Evolutionary conservation across 225 moss, liverwort and hornwort species (phyloP), one percentile per base, ranked within the genome.

Genomic region (Sphagnum contortum): DNA sequence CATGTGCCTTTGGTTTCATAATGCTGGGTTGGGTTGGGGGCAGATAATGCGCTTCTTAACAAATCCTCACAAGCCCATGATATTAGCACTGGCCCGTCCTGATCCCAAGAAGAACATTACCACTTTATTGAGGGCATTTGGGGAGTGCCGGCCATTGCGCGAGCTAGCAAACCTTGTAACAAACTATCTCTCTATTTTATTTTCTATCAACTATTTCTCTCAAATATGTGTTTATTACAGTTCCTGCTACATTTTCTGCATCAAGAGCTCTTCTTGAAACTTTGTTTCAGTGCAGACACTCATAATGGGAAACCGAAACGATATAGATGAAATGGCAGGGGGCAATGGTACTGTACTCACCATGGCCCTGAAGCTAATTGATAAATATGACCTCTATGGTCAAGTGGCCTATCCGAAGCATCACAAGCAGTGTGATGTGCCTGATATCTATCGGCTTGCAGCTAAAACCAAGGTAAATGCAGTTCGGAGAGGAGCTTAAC

Each of bases 351-450:
- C 63, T 47, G 87, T 87, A 50, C 72, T 87, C 3, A n/a, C 73
- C 45, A 66, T 72, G 64, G 65, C 69, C 3, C 48, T 87, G 75
- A 80, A 80, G 69, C 62, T 87, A 49, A 83, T 87, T 49, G 87
- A 87, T 65, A 83, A 87, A 65, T 83, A 80, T 65, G 83, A 87
- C 55, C 59, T 87, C 45, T 87, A 87, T 68, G 83, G 87, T 48
- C 83, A 78, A 80, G 87, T 87, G 60, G 87, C 87, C 12, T 83
- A 87, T 67, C 87, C 87, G 3, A 87, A 87, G 60, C 83, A 83
- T 70, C 87, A 87, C 63, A 83, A 52, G 61, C 87, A 87, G 65
- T 67, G 70, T 11, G 80, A 87, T 6, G 87, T 87, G 50, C 80
- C 87, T 4, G 77, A 87, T 9, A 87, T 87, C 6, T 87, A 87